Conservation (phyloP, 441 rosid genomes). For the Corymbia citriodora region DNA sequence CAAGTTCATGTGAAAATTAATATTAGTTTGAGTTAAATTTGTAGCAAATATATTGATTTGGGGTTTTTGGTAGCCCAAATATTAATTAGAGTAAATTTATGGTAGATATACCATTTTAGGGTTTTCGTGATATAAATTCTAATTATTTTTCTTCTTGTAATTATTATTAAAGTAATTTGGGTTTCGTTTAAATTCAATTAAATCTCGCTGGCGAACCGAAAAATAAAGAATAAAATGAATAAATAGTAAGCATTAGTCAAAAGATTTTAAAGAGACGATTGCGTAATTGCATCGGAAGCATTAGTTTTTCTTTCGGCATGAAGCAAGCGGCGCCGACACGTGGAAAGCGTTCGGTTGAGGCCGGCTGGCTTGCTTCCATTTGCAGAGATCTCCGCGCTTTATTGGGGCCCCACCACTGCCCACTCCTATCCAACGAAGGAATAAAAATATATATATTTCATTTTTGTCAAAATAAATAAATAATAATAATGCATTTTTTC, state of each 20-base stretch:
- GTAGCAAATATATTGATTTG: too few species aligned
- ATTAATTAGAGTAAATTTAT: too few species aligned
- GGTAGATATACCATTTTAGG: fast-evolving
- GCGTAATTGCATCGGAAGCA: neutral
- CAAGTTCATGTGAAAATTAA: neutral
- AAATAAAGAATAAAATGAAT: neutral
- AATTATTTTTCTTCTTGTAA: neutral
- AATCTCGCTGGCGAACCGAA: neutral
- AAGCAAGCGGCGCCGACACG: neutral
- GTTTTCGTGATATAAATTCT: neutral
- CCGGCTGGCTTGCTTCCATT: neutral
- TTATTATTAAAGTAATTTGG: neutral
- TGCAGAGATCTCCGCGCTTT: neutral
- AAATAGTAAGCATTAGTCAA: neutral
- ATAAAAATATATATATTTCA: neutral
- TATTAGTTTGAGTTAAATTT: too few species aligned
- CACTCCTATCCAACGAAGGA: neutral
- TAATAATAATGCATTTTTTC: neutral
- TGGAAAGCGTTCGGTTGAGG: neutral
- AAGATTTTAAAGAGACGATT: neutral
- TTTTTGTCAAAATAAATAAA: neutral
- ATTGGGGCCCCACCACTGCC: neutral
- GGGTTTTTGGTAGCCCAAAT: too few species aligned
- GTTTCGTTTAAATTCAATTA: neutral
- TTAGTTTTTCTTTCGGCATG: neutral